Evolutionary conservation across 805 yeast species (phyloP).

Genomic region (Pichia rugopelliculosa): DNA sequence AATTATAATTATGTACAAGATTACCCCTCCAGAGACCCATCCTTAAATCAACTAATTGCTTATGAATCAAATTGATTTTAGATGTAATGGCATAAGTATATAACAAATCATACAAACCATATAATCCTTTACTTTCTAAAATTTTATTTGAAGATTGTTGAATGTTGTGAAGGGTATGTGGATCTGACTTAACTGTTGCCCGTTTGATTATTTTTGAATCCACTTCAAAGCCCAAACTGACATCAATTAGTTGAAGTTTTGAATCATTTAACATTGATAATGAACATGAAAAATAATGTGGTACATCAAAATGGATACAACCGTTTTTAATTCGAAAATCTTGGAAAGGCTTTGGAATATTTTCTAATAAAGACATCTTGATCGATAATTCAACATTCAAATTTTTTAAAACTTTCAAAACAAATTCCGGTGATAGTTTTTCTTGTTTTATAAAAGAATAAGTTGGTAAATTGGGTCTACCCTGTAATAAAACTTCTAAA

Average conservation of each 20-base stretch:
- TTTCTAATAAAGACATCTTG: slow-evolving; percentile 59
- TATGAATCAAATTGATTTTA: slow-evolving; percentile 53
- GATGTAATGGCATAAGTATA: slow-evolving; percentile 56
- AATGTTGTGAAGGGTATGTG: slow-evolving; percentile 33
- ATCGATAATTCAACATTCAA: slow-evolving; percentile 68
- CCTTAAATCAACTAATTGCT: slow-evolving; percentile 47
- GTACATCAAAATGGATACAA: slow-evolving; percentile 56
- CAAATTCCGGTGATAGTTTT: slow-evolving; percentile 45
- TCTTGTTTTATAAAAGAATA: slow-evolving; percentile 47
- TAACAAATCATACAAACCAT: slow-evolving; percentile 48
- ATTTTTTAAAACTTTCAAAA: slow-evolving; percentile 55
- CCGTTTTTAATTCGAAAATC: slow-evolving; percentile 70
- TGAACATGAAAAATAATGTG: slow-evolving; percentile 63
- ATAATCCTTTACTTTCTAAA: slow-evolving; percentile 38
- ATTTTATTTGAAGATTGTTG: slow-evolving; percentile 51
- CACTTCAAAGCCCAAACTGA: slow-evolving; percentile 53
- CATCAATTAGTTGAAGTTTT: slow-evolving; percentile 73
- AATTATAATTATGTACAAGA: slow-evolving; percentile 49
- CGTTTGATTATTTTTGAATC: slow-evolving; percentile 27
- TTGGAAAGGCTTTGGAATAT: slow-evolving; percentile 58
- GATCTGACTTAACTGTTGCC: slow-evolving; percentile 25
- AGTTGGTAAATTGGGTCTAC: slow-evolving; percentile 67
- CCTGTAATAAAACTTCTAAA: slow-evolving; percentile 71
- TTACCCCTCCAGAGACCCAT: slow-evolving; percentile 52
- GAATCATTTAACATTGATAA: slow-evolving; percentile 65